Percentiles rank a stretch among this genome's conserved stretches.
These are phyloP conservation scores for Aspergillus amoenus DNA, from an alignment of 2,329 filamentous ascomycete species.

Conservation along the genomic window DNA sequence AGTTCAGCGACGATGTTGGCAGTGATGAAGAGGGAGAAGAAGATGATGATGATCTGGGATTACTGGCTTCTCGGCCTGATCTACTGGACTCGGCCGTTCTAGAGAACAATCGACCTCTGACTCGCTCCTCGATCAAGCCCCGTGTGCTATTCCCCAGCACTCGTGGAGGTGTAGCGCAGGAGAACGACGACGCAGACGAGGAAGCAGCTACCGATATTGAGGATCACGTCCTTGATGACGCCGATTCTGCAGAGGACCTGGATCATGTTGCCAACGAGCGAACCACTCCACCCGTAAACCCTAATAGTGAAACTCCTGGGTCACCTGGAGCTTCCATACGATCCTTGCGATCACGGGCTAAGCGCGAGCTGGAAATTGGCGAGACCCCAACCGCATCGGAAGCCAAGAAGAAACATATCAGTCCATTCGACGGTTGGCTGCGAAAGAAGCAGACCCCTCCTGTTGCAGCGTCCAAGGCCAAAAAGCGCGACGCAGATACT, in stretches of 20 bases:
- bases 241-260: constrained; percentile 18
- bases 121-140: constrained; percentile 59
- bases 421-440: constrained; percentile 43
- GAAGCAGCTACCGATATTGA: constrained; percentile 59
- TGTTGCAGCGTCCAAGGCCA: constrained; percentile 25
- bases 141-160: constrained; percentile 58
- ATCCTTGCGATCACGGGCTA: constrained; percentile 33
- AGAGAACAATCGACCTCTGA: constrained; percentile 49
- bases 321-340: constrained; percentile 33
- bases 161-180: constrained; percentile 41
- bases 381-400: constrained; percentile 25
- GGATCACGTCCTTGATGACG: constrained; percentile 26
- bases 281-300: constrained; percentile 24
- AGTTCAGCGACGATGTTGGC: constrained; percentile 47
- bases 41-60: constrained; percentile 42
- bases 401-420: constrained; percentile 32
- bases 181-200: constrained; percentile 46
- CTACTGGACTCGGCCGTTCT: constrained; percentile 32
- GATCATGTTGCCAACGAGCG: constrained; percentile 17
- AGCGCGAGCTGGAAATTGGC: constrained; percentile 24
- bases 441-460: constrained; percentile 37
- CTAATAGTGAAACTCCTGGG: constrained; percentile 24
- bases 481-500: constrained; percentile 37
- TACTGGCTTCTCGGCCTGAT: constrained; percentile 42
- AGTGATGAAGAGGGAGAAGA: constrained; percentile 37